Evolutionary conservation across 2,329 filamentous ascomycete genomes (phyloP), one percentile per base, ranked within the genome.

Genomic region (Aspergillus pseudoterreus): DNA sequence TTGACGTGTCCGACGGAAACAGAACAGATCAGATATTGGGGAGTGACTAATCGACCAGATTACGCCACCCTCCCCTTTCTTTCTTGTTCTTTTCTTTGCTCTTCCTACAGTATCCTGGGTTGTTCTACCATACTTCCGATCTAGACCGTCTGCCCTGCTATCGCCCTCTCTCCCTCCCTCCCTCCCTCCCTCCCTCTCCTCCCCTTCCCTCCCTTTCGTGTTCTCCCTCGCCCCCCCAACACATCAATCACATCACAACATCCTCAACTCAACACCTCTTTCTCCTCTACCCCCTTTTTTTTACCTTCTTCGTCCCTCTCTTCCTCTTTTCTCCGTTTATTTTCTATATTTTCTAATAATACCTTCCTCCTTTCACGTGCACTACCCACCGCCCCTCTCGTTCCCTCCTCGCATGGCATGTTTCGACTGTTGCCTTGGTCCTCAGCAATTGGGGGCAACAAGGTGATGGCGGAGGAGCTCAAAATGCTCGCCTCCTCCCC

Each of bases 341-440:
- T 42, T 33, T 52, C 12, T 36, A 49, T 41, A 51, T 32, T 41
- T 39, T 47, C 24, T 45, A 21, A 35, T 47, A 52, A 55, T 53
- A 43, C 19, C 19, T 45, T 51, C 46, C 48, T 45, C 45, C 46
- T 59, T 47, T 43, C 56, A 42, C 21, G 15, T 30, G 35, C 47
- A 50, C 50, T 45, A 55, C 44, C 53, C 48, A 38, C 48, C 49
- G 43, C 48, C 50, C 52, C 42, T 38, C 30, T 27, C 15, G 47
- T 35, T 50, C 52, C 36, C 56, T 51, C 27, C 50, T 74, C 72
- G 67, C 69, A 75, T 75, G 73, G 73, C 70, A 77, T 77, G 75
- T 76, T 75, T 70, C 71, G 72, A 50, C 64, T 77, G 60, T 63
- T 76, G 47, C 73, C 74, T 55, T 77, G 74, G 75, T 71, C 69